These are phyloP conservation scores for Claviceps quebecensis DNA, from an alignment of 2,329 filamentous ascomycete species.

Conservation along the genomic window DNA sequence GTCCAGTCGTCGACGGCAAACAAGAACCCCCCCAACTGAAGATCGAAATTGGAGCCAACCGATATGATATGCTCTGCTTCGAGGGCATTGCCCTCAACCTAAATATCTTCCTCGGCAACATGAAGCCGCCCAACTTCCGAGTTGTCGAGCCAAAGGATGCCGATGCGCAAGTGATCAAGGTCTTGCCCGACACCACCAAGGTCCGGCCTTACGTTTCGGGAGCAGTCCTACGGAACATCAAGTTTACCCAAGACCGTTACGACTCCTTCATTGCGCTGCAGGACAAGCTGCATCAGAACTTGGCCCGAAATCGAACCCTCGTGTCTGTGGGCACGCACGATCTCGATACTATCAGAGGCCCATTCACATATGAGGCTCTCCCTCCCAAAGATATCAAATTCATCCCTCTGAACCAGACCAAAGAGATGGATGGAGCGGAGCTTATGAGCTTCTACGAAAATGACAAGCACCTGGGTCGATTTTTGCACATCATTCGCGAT, in stretches of 20 bases:
- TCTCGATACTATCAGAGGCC: slow-evolving; percentile 80
- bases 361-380: slow-evolving; percentile 92
- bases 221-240: slow-evolving; percentile 78
- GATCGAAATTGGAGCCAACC: slow-evolving; percentile 95
- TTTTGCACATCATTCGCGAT: slow-evolving; percentile 87
- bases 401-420: slow-evolving; percentile 75
- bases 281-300: slow-evolving; percentile 94
- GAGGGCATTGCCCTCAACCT: slow-evolving; percentile 93
- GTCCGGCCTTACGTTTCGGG: slow-evolving; percentile 82
- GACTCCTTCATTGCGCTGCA: slow-evolving; percentile 96
- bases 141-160: slow-evolving; percentile 58
- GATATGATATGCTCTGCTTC: slow-evolving; percentile 90
- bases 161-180: slow-evolving; percentile 66
- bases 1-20: slow-evolving; percentile 60
- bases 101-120: slow-evolving; percentile 79
- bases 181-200: slow-evolving; percentile 58
- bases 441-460: slow-evolving; percentile 93
- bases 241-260: slow-evolving; percentile 81
- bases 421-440: slow-evolving; percentile 74
- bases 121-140: slow-evolving; percentile 64
- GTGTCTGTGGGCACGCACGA: slow-evolving; percentile 98
- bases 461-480: slow-evolving; percentile 82
- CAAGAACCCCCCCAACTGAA: slow-evolving; percentile 88
- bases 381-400: slow-evolving; percentile 89
- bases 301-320: slow-evolving; percentile 81